Evolutionary conservation across 257 asterid genomes (phyloP).

Genomic region (Fraxinus cuspidata): DNA sequence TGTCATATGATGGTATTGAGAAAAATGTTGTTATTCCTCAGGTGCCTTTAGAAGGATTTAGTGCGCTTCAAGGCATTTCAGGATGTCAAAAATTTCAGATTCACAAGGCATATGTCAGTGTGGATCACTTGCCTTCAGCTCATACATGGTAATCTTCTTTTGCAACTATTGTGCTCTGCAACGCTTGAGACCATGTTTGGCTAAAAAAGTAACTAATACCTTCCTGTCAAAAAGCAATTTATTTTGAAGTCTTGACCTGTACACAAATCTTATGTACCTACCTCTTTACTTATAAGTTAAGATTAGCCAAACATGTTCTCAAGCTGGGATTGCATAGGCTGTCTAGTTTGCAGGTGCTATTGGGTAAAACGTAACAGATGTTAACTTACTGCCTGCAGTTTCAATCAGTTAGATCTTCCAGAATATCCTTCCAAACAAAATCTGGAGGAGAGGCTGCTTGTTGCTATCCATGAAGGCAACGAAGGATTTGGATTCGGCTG

Average conservation of each 20-base stretch:
- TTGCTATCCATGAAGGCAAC: conserved; percentile 90
- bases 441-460: conserved; percentile 77
- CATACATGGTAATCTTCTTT: conserved; percentile 71
- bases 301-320: too few species aligned
- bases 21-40: conserved; percentile 27
- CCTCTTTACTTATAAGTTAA: too few species aligned
- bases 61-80: conserved; percentile 93
- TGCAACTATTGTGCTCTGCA: too few species aligned
- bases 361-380: not conserved
- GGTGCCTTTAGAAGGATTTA: conserved; percentile 97
- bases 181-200: not conserved
- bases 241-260: not conserved
- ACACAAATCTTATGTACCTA: too few species aligned
- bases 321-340: too few species aligned
- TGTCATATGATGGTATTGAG: not conserved
- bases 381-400: conserved; percentile 50
- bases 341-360: not conserved
- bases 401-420: conserved; percentile 92
- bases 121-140: conserved; percentile 91
- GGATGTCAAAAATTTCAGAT: conserved; percentile 94
- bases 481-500: conserved; percentile 96
- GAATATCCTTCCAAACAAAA: conserved; percentile 88
- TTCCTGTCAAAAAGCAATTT: too few species aligned
- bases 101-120: conserved; percentile 94
- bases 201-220: too few species aligned